Conservation (phyloP, 2,329 filamentous ascomycete genomes). For the Colletotrichum lini region DNA sequence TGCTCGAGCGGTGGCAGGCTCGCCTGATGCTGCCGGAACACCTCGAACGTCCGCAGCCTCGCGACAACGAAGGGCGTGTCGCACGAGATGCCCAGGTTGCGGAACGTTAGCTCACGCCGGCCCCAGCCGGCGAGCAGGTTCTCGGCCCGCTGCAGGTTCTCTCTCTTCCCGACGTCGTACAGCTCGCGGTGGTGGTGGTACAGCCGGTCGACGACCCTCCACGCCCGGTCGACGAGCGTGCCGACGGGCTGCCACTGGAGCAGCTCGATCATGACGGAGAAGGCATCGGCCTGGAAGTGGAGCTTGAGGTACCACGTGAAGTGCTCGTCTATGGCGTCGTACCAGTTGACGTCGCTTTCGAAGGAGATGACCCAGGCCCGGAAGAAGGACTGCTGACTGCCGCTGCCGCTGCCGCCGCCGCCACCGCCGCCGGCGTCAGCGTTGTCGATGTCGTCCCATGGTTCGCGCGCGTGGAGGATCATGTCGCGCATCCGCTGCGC, state of each 20-base stretch:
- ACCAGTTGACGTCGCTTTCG: slow-evolving; percentile 62
- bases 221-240: slow-evolving; percentile 66
- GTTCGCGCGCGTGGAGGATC: slow-evolving; percentile 61
- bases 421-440: no score
- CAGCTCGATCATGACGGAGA: slow-evolving; percentile 69
- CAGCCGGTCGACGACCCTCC: slow-evolving; percentile 61
- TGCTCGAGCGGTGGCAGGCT: background rate
- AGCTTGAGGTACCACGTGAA: slow-evolving; percentile 70
- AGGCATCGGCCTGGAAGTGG: slow-evolving; percentile 70
- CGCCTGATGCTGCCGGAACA: slow-evolving; percentile 8
- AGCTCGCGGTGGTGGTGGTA: slow-evolving; percentile 66
- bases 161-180: slow-evolving; percentile 62
- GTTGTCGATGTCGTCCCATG: slow-evolving; percentile 60
- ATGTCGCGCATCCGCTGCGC: slow-evolving; percentile 64
- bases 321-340: slow-evolving; percentile 58
- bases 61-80: slow-evolving; percentile 62
- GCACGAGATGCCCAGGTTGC: slow-evolving; percentile 53
- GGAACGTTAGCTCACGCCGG: slow-evolving; percentile 59
- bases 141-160: slow-evolving; percentile 60
- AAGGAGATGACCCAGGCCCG: slow-evolving; percentile 64
- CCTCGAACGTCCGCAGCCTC: slow-evolving; percentile 57
- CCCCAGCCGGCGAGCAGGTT: slow-evolving; percentile 68
- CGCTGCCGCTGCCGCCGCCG: slow-evolving; percentile 56
- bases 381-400: slow-evolving; percentile 69
- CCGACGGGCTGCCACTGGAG: slow-evolving; percentile 63